A percentile compares a stretch with the other conserved stretches of the same genome.
Evolutionary conservation across 768 basidiomycete species (phyloP).

Genomic region (Boletellus emodensis): DNA sequence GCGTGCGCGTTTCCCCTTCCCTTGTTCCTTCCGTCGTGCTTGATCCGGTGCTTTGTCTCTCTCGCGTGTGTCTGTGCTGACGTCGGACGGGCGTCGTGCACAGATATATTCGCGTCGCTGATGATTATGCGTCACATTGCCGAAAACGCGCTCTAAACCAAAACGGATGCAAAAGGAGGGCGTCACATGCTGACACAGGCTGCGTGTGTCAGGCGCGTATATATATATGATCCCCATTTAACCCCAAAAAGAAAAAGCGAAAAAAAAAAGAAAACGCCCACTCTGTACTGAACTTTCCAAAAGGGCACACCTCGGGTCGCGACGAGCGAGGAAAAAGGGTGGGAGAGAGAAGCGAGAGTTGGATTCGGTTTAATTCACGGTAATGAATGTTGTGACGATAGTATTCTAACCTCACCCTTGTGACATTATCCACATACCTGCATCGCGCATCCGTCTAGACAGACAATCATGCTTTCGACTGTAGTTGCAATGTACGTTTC

Average conservation of each 20-base stretch:
- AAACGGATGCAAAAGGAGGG: neutral
- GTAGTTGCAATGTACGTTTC: too few species aligned
- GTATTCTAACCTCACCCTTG: neutral
- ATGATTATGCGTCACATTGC: conserved; percentile 64
- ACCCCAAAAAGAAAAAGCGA: neutral
- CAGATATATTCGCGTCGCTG: conserved; percentile 56
- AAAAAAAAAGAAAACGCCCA: conserved; percentile 5
- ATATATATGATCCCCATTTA: neutral
- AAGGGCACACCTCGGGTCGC: neutral
- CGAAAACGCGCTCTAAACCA: conserved; percentile 40
- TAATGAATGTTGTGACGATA: conserved; percentile 8
- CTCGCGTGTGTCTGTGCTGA: neutral
- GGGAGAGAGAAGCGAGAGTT: neutral
- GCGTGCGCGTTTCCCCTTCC: conserved; percentile 13
- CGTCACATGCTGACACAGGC: neutral
- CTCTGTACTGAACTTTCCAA: neutral
- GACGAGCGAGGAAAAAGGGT: neutral
- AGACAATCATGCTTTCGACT: neutral
- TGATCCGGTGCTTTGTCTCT: neutral
- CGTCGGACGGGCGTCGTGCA: neutral
- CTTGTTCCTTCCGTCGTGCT: too few species aligned
- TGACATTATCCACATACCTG: neutral
- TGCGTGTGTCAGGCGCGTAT: neutral
- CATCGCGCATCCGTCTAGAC: neutral
- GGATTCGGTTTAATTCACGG: neutral